Evolutionary conservation across 306 rosid genomes (phyloP).

Genomic region (Crataegus laevigata): DNA sequence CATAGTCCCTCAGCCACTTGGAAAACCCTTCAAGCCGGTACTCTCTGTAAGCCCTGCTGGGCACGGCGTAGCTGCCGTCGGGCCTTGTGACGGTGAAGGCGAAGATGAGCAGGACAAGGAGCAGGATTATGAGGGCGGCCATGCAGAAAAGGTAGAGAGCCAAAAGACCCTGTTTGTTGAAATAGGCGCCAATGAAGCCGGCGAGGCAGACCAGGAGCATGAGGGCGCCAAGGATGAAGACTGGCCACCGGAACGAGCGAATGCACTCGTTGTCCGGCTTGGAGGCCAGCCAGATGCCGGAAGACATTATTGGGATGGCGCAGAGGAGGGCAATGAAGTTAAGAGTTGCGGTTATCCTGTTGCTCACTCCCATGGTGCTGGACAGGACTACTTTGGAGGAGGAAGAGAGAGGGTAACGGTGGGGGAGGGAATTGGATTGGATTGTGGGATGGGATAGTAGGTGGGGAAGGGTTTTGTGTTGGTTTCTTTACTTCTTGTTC

Average conservation of each 20-base stretch:
- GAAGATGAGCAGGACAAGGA: conserved; percentile 58
- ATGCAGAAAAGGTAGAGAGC: conserved; percentile 77
- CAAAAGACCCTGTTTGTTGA: conserved; percentile 62
- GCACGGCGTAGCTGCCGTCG: conserved; percentile 49
- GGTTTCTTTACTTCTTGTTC: background rate
- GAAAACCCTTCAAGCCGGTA: conserved; percentile 55
- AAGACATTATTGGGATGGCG: conserved; percentile 64
- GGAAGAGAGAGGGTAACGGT: background rate
- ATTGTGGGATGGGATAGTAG: background rate
- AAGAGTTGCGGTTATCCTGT: conserved; percentile 62
- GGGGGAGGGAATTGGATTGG: background rate
- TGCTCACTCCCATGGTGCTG: conserved; percentile 69
- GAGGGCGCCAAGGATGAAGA: conserved; percentile 57
- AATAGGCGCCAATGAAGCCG: conserved; percentile 83
- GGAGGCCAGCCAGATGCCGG: conserved; percentile 90
- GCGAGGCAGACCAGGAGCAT: conserved; percentile 60
- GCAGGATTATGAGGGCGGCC: conserved; percentile 61
- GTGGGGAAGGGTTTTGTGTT: background rate
- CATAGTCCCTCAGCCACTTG: conserved; percentile 52
- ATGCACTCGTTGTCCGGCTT: conserved; percentile 80
- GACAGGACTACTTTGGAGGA: background rate
- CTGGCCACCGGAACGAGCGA: conserved; percentile 69
- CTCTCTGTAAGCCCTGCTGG: conserved; percentile 48
- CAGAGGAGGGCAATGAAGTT: conserved; percentile 65
- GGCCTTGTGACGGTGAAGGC: conserved; percentile 67